These are phyloP conservation scores for Luffa aegyptiaca DNA, from an alignment of 306 rosid species.

Conservation along the genomic window DNA sequence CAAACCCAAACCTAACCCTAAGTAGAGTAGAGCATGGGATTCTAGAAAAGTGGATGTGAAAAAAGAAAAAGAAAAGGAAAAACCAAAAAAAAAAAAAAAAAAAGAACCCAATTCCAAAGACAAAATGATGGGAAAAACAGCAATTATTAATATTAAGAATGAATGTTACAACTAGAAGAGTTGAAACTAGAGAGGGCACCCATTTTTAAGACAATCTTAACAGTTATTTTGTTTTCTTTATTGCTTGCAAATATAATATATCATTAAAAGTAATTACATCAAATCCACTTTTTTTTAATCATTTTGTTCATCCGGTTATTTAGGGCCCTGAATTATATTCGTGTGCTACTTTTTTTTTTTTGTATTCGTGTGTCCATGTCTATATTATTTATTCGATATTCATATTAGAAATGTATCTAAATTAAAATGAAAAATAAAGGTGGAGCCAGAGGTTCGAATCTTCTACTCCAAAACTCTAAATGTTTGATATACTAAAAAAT, in stretches of 20 bases:
- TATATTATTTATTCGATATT: too few species aligned
- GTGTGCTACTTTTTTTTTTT: neutral
- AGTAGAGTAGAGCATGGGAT: slow-evolving; percentile 1
- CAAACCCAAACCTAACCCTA: neutral
- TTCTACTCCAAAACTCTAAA: too few species aligned
- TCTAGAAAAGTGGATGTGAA: neutral
- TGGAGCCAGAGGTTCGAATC: too few species aligned
- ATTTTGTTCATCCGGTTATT: neutral
- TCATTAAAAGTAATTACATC: neutral
- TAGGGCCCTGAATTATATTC: neutral
- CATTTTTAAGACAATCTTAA: neutral
- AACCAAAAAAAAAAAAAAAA: neutral
- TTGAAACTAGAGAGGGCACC: neutral
- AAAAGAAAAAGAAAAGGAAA: neutral
- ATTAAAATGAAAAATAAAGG: too few species aligned
- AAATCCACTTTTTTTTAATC: neutral
- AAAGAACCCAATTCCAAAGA: neutral
- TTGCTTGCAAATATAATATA: neutral
- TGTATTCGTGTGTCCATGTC: neutral
- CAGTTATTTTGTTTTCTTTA: neutral
- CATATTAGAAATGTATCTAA: too few species aligned
- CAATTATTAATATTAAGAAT: neutral
- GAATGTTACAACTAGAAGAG: neutral
- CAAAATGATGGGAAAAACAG: neutral
- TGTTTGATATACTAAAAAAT: too few species aligned